These are phyloP conservation scores for Tuber indicum DNA, from an alignment of 495 filamentous ascomycete species.

Conservation along the genomic window DNA sequence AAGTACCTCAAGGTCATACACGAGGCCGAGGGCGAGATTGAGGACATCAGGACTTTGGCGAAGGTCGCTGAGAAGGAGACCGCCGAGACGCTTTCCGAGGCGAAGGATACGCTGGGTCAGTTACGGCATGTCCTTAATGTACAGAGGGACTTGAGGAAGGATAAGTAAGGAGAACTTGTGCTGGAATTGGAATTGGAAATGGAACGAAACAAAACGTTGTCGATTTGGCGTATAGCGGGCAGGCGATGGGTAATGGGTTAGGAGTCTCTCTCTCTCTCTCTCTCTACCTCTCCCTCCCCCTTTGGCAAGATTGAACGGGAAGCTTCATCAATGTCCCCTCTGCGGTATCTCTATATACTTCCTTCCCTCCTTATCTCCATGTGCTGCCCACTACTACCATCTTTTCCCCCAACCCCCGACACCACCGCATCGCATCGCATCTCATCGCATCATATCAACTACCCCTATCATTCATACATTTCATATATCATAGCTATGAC, in stretches of 20 bases:
- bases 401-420: constrained; percentile 29
- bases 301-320: constrained; percentile 24
- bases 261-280: constrained; percentile 32
- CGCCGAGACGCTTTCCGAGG: constrained; percentile 27
- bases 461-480: background rate
- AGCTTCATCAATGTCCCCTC: constrained; percentile 24
- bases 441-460: background rate
- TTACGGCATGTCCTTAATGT: constrained; percentile 39
- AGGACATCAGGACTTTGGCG: constrained; percentile 28
- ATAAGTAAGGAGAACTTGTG: constrained; percentile 1
- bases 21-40: constrained; percentile 44
- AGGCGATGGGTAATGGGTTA: constrained; percentile 22
- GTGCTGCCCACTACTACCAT: constrained; percentile 3
- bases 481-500: background rate
- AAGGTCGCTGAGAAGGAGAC: constrained; percentile 30
- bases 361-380: constrained; percentile 13
- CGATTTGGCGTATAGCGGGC: constrained; percentile 13
- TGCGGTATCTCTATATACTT: constrained; percentile 16
- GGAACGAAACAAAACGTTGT: constrained; percentile 19
- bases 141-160: constrained; percentile 32
- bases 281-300: constrained; percentile 28
- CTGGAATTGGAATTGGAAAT: constrained; percentile 14
- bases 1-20: constrained; percentile 58
- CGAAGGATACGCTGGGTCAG: constrained; percentile 31
- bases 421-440: background rate